Conservation (phyloP, 2,329 filamentous ascomycete genomes). For the Colletotrichum sojae region DNA sequence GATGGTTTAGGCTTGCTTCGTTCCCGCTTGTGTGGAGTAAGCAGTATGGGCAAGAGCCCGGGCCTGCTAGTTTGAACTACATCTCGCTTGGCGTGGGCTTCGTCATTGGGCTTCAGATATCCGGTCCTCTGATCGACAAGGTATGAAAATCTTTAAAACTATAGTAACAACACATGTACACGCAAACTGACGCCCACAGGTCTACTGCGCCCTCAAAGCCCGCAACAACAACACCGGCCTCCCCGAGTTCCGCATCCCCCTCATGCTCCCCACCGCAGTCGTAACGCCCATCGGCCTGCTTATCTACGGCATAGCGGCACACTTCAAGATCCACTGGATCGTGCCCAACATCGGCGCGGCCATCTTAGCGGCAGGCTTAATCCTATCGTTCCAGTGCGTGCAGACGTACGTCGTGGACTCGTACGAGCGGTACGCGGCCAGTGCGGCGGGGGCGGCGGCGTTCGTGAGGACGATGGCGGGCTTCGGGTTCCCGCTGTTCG, state of each 20-base stretch:
- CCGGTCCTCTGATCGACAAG: conserved; percentile 57
- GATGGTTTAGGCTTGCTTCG: conserved; percentile 58
- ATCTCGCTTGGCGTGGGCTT: conserved; percentile 66
- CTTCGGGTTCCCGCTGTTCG: conserved; percentile 72
- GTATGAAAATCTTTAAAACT: too few species aligned
- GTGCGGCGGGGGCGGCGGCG: conserved; percentile 53
- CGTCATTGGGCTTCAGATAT: conserved; percentile 69
- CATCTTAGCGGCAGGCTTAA: conserved; percentile 62
- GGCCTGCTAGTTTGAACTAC: conserved; percentile 65
- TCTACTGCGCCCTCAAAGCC: conserved; percentile 47
- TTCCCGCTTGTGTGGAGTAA: conserved; percentile 64
- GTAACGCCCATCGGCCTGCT: conserved; percentile 65
- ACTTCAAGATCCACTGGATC: conserved; percentile 62
- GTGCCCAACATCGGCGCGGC: conserved; percentile 71
- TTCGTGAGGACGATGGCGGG: conserved; percentile 69
- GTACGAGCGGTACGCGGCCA: conserved; percentile 41
- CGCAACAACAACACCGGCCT: conserved; percentile 46
- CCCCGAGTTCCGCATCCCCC: conserved; percentile 53
- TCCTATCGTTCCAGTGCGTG: conserved; percentile 70
- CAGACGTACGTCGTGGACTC: conserved; percentile 66
- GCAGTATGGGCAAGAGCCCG: conserved; percentile 62
- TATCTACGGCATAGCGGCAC: conserved; percentile 62
- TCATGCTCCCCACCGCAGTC: conserved; percentile 53
- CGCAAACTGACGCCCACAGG: conserved; percentile 42
- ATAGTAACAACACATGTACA: too few species aligned